Percentiles rank a stretch among this genome's conserved stretches.
phyloP scores from a whole-genome alignment of 1,284 basidiomycete species.

The Rhodotorula sp. region DNA sequence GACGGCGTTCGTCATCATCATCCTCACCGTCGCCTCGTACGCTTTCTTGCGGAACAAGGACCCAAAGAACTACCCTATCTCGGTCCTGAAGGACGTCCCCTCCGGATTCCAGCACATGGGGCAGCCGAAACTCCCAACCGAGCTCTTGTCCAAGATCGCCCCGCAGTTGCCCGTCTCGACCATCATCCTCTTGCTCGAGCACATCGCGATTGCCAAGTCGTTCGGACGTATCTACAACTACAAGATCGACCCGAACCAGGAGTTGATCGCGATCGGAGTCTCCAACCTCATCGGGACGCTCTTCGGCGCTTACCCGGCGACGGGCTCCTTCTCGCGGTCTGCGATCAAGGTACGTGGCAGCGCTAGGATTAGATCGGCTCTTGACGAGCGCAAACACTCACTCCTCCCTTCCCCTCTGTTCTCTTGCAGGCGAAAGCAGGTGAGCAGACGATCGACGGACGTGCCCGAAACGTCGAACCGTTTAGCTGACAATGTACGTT shows the following conservation, averaged over 20 bases:
- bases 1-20: slow-evolving; percentile 77
- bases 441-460: too few species aligned
- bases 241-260: slow-evolving; percentile 96
- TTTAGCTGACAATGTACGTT: too few species aligned
- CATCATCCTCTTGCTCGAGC: slow-evolving; percentile 82
- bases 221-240: slow-evolving; percentile 92
- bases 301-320: slow-evolving; percentile 1
- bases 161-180: slow-evolving; percentile 84
- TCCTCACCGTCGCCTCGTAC: slow-evolving; percentile 82
- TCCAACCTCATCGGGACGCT: slow-evolving; percentile 57
- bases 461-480: too few species aligned
- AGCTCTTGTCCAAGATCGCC: slow-evolving; percentile 65
- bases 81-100: slow-evolving; percentile 78
- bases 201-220: slow-evolving; percentile 75
- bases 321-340: slow-evolving; percentile 92
- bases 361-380: too few species aligned
- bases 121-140: slow-evolving; percentile 62
- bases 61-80: slow-evolving; percentile 73
- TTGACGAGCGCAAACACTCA: background rate
- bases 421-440: slow-evolving; percentile 64
- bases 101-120: slow-evolving; percentile 48
- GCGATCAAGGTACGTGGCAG: slow-evolving; percentile 64
- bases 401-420: background rate
- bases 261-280: slow-evolving; percentile 93
- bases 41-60: slow-evolving; percentile 66